Conservation (phyloP, 202 grass and related monocot genomes). For the Cymbopogon flexuosus region DNA sequence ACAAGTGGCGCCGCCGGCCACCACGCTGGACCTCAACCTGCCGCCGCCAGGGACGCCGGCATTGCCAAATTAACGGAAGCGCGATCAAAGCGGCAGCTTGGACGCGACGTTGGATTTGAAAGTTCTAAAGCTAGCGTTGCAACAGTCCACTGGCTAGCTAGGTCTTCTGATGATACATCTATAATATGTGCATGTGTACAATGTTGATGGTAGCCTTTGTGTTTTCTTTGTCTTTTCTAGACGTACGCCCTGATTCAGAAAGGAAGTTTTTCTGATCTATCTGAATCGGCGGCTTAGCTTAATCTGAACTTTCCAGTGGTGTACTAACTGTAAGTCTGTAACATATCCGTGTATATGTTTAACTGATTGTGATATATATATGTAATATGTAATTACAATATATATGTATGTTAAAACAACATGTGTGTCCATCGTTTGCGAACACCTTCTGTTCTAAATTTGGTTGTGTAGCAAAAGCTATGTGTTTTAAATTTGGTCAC, state of each 20-base stretch:
- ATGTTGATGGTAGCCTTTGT: not conserved
- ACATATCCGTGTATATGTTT: not conserved
- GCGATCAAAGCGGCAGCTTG: not conserved
- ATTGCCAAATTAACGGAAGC: not conserved
- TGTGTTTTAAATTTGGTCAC: too few relatives aligned
- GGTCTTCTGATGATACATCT: not conserved
- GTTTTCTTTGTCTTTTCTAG: not conserved
- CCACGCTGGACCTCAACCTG: slow-evolving; percentile 50
- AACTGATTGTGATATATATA: slow-evolving; percentile 1
- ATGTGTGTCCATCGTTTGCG: not conserved
- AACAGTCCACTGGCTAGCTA: not conserved
- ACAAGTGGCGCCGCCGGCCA: not conserved
- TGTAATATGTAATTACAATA: not conserved
- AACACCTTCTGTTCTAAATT: too few relatives aligned
- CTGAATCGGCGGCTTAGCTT: slow-evolving; percentile 7
- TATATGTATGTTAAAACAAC: not conserved
- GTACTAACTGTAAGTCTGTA: not conserved
- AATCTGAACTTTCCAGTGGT: not conserved
- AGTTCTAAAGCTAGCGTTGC: not conserved
- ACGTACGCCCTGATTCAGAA: slow-evolving; percentile 25
- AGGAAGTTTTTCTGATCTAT: slow-evolving; percentile 25
- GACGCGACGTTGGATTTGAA: slow-evolving; percentile 39
- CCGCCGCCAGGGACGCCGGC: not conserved
- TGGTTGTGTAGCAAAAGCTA: not conserved
- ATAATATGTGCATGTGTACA: not conserved